phyloP scores from a whole-genome alignment of 2,329 filamentous ascomycete species.

The Simplicillium sp. region DNA sequence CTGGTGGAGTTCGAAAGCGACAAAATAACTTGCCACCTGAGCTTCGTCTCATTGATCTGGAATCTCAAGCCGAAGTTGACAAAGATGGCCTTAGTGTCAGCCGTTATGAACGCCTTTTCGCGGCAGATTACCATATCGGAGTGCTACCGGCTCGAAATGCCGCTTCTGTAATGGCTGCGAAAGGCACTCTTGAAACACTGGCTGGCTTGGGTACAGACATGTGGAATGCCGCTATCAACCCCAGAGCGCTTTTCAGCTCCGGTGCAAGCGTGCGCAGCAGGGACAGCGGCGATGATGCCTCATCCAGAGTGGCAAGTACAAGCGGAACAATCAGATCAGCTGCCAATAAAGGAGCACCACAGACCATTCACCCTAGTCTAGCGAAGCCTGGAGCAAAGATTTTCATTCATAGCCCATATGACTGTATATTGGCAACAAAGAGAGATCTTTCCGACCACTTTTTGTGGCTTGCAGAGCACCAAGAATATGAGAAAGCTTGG shows the following conservation, averaged over 20 bases:
- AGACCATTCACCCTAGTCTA: conserved; percentile 42
- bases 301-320: conserved; percentile 31
- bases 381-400: conserved; percentile 57
- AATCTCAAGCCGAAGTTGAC: conserved; percentile 77
- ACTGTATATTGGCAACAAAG: conserved; percentile 87
- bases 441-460: conserved; percentile 80
- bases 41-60: conserved; percentile 80
- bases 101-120: conserved; percentile 75
- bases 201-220: conserved; percentile 66
- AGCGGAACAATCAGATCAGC: conserved; percentile 19
- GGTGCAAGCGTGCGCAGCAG: conserved; percentile 64
- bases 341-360: conserved; percentile 14
- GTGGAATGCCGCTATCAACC: conserved; percentile 86
- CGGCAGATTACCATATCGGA: conserved; percentile 85
- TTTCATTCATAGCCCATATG: conserved; percentile 93
- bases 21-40: conserved; percentile 80
- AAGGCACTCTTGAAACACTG: conserved; percentile 67
- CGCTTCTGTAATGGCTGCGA: conserved; percentile 53
- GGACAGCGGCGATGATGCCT: conserved; percentile 47
- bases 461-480: conserved; percentile 72
- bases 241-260: conserved; percentile 78
- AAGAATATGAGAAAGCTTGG: conserved; percentile 80
- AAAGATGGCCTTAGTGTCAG: conserved; percentile 80
- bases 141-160: conserved; percentile 67
- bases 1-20: conserved; percentile 58